Base-by-base conservation (phyloP, 2,329 filamentous ascomycete genomes). In the Diaporthe vaccinii region DNA sequence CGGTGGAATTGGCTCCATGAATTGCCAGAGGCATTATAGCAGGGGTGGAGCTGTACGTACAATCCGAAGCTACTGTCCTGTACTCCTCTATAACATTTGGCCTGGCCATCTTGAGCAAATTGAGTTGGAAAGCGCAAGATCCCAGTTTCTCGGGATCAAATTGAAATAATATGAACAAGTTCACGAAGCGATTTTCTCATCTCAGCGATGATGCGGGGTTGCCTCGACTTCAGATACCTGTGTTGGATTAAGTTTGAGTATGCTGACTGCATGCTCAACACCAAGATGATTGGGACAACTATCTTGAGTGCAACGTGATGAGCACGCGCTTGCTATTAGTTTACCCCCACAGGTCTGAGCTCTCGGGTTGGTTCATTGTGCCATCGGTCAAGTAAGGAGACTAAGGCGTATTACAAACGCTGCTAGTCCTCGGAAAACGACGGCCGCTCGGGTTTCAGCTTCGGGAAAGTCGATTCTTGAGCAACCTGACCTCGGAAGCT, bases 181-280 rank as follows among this genome's bases (percentile, higher is more conserved):
- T 22, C 14, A 15, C 34, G 9, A 22, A 2, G 4, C 14, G 20
- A 41, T 7, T 2, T 22, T 55, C 17, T 14, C 36, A 39, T 53
- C 31, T 17, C 28, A 28, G 14, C 15, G 2, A 39, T 4, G 44
- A n/a, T 68, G 65, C 49, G 65, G 65, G 49, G 65, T 55, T 31
- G 9, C 49, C 12, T 51, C 15, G 14, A 68, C 28, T 14, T 41
- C 44, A 53, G 12, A 36, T 68, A 41, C n/a, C n/a, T 41, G 41
- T 22, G 15, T 65, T 65, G 10, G 4, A 15, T n/a, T 15, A n/a
- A 22, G 65, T 55, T 8, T 15, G n/a, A 55, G 12, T 2, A 28
- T 55, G 65, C 65, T 69, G 65, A 69, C 65, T 69, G 49, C 49
- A 69, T 69, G n/a, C 4, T 15, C 9, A 22, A 39, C 65, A 41